Conservation (phyloP, 805 yeast genomes). For the Yarrowia hollandica region DNA sequence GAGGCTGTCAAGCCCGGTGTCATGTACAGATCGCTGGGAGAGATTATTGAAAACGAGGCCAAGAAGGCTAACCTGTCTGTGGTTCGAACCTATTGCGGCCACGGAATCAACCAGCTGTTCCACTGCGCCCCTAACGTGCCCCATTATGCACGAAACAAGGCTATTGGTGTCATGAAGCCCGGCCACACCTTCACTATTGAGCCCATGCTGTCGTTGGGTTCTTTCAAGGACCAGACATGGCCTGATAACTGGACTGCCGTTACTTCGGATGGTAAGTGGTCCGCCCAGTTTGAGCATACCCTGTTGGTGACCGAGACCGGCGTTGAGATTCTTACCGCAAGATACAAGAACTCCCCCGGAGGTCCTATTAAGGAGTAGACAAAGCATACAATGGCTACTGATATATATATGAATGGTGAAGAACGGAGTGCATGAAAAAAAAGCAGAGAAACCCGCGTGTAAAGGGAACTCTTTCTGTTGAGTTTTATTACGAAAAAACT, state of each 20-base stretch:
- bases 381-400: not conserved
- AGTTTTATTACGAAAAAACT: no score
- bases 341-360: constrained; percentile 82
- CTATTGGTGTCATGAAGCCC: constrained; percentile 89
- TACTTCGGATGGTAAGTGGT: constrained; percentile 83
- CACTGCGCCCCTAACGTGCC: constrained; percentile 93
- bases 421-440: not conserved
- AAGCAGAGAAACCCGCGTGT: no score
- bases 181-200: constrained; percentile 97
- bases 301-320: constrained; percentile 91
- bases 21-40: constrained; percentile 83
- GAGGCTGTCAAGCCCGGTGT: constrained; percentile 86
- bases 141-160: constrained; percentile 91
- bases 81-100: constrained; percentile 89
- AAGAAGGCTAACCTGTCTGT: constrained; percentile 75
- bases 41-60: constrained; percentile 85
- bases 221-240: constrained; percentile 81
- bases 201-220: constrained; percentile 92
- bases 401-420: constrained; percentile 1
- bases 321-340: constrained; percentile 82
- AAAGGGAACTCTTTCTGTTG: no score
- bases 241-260: constrained; percentile 97
- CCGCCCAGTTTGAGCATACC: constrained; percentile 95
- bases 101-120: constrained; percentile 83
- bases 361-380: constrained; percentile 48